A percentile compares a stretch with the other conserved stretches of the same genome.
These are phyloP conservation scores for Exidia glandulosa DNA, from an alignment of 768 basidiomycete species.

Conservation along the genomic window DNA sequence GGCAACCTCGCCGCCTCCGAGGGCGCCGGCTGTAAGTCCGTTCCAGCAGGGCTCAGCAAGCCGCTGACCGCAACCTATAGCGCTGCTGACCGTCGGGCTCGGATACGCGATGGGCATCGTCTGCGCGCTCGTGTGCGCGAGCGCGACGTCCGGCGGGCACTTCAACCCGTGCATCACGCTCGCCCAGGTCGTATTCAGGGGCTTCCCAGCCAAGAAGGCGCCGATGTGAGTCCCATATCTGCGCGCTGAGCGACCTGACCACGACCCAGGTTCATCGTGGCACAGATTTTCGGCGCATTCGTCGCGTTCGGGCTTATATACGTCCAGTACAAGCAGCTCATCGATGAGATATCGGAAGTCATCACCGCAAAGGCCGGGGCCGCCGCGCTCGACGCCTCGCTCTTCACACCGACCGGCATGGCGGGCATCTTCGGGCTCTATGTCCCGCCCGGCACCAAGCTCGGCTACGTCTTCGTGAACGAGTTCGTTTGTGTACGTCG, in stretches of 20 bases:
- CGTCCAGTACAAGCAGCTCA: conserved; percentile 44
- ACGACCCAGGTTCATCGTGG: conserved; percentile 50
- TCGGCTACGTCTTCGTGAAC: conserved; percentile 39
- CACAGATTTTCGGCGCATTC: conserved; percentile 57
- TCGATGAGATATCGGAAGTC: no score
- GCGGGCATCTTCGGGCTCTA: conserved; percentile 45
- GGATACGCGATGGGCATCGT: no score
- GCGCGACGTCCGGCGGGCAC: no score
- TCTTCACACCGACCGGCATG: conserved; percentile 26
- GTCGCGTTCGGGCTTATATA: conserved; percentile 52
- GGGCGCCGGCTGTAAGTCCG: conserved; percentile 39
- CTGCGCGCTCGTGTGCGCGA: no score
- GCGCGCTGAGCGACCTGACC: no score
- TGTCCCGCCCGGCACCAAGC: conserved; percentile 29
- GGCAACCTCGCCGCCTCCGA: conserved; percentile 31
- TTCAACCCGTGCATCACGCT: no score
- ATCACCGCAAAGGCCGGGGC: no score
- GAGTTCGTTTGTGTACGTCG: conserved; percentile 42
- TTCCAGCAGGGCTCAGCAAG: background rate
- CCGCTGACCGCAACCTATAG: conserved; percentile 7
- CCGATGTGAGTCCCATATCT: no score
- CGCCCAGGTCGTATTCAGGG: no score
- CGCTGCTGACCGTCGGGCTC: no score
- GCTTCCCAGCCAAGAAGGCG: no score
- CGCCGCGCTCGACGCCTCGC: conserved; percentile 18